These are phyloP conservation scores for Pyrrhoderma lamaoense DNA, from an alignment of 1,284 basidiomycete genomes.

Conservation along the genomic window DNA sequence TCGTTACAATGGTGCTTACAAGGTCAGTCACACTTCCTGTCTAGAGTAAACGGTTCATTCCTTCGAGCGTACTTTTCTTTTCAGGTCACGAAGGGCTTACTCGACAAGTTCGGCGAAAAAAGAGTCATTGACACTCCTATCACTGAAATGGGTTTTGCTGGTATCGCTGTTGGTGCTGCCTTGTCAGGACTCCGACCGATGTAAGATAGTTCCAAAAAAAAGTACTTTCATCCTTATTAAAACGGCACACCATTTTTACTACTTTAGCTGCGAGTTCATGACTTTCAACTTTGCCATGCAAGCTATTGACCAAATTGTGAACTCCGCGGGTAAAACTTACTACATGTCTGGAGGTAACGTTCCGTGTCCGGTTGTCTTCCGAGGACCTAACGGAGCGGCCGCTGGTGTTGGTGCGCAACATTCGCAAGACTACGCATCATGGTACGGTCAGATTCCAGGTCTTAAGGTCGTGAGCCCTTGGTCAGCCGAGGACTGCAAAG, in stretches of 20 bases:
- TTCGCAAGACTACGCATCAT: conserved; percentile 86
- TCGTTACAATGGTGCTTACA: conserved; percentile 99
- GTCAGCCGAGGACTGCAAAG: conserved; percentile 97
- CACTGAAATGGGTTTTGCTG: conserved; percentile 98
- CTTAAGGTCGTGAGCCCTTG: conserved; percentile 98
- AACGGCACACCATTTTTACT: too few relatives aligned
- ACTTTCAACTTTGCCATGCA: conserved; percentile 96
- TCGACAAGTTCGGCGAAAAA: conserved; percentile 99
- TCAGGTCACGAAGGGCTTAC: conserved; percentile 92
- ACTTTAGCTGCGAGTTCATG: conserved; percentile 94
- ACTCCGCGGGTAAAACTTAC: conserved; percentile 99
- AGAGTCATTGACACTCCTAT: conserved; percentile 98
- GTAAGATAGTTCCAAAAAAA: conserved; percentile 30
- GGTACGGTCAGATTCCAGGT: conserved; percentile 87
- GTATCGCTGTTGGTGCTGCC: conserved; percentile 92
- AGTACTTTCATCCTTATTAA: too few relatives aligned
- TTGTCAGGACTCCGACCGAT: conserved; percentile 92
- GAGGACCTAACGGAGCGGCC: conserved; percentile 98
- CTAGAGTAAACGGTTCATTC: too few relatives aligned
- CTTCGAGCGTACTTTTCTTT: conserved; percentile 11
- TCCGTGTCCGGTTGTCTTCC: conserved; percentile 97
- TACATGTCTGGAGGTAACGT: conserved; percentile 99
- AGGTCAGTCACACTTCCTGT: conserved; percentile 44
- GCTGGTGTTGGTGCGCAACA: conserved; percentile 94
- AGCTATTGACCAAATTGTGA: conserved; percentile 99